Evolutionary conservation across 2,329 filamentous ascomycete species (phyloP), one percentile per base, ranked within the genome.

Genomic region (Macrophomina pseudophaseolina): DNA sequence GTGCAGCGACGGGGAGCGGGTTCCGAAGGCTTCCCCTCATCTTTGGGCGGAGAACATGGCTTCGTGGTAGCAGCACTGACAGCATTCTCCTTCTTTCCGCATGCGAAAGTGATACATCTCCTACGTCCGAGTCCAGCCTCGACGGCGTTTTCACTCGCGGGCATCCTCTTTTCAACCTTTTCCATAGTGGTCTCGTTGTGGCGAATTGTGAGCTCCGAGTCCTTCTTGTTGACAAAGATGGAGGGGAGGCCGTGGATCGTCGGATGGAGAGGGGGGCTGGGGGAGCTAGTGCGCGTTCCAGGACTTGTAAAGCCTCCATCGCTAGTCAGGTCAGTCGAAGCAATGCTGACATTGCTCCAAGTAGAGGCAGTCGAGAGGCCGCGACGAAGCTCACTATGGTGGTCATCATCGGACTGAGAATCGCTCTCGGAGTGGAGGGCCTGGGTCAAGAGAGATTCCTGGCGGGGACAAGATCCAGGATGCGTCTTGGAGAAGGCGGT

Each of bases 321-420:
- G 79, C 94, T 97, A n/a, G 93, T 97, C 66, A 98, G 84, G 70
- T 97, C 94, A 3, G 93, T 96, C 1, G 94, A 97, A 53, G 91
- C 86, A 68, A 90, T 81, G 80, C 93, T 97, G 71, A 88, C 82
- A 74, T 90, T 94, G 82, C 92, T 96, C 76, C 89, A 90, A 72
- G 90, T 89, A 68, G 91, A 94, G 68, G 88, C 79, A 69, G 76
- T 85, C 46, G 82, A 84, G 67, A 83, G 71, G 49, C 81, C 80
- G 71, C 83, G 79, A 69, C 75, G 69, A 66, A 74, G 68, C 66
- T 74, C 73, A 66, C 76, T 71, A 5, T 79, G 75, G 18, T 79
- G 75, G 66, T 79, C 76, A 83, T 71, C 77, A 63, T 79, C 75
- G 18, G 65, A 66, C 35, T 44, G 44, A 14, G 74, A 70, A 35